Evolutionary conservation across 345 rosid species (phyloP).

Genomic region (Rhodamnia argentea): DNA sequence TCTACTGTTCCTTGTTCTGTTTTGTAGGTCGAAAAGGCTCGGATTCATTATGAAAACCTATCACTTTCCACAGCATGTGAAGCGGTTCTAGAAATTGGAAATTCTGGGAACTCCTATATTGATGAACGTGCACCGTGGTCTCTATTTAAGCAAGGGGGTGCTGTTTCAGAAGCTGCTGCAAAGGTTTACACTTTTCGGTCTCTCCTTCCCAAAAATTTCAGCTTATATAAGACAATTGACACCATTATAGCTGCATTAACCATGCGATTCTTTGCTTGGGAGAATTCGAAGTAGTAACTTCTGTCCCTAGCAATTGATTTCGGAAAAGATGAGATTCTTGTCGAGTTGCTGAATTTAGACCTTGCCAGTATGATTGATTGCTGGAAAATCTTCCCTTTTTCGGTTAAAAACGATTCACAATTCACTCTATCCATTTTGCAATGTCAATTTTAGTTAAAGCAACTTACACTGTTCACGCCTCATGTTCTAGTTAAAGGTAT

Average conservation of each 20-base stretch:
- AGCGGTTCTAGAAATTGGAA: constrained; percentile 77
- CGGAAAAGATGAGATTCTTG: not conserved
- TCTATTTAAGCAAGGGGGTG: constrained; percentile 79
- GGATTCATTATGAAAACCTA: constrained; percentile 50
- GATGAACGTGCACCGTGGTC: constrained; percentile 88
- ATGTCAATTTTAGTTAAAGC: not conserved
- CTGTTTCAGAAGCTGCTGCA: constrained; percentile 73
- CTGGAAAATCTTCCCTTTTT: not conserved
- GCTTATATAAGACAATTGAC: not conserved
- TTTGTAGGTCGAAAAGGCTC: constrained; percentile 57
- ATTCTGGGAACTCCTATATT: constrained; percentile 79
- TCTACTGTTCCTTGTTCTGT: not conserved
- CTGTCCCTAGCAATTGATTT: not conserved
- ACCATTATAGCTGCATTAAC: not conserved
- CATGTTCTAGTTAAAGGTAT: not conserved
- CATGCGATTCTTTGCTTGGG: not conserved
- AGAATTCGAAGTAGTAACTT: not conserved
- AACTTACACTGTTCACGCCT: not conserved
- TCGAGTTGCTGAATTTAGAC: not conserved
- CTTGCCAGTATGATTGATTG: not conserved
- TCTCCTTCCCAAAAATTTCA: not conserved
- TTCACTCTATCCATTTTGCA: not conserved
- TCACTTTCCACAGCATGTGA: constrained; percentile 76
- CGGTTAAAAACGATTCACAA: not conserved
- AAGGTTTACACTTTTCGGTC: constrained; percentile 34